Base-by-base conservation (phyloP, 2,329 filamentous ascomycete genomes). In the Microsporum audouinii region DNA sequence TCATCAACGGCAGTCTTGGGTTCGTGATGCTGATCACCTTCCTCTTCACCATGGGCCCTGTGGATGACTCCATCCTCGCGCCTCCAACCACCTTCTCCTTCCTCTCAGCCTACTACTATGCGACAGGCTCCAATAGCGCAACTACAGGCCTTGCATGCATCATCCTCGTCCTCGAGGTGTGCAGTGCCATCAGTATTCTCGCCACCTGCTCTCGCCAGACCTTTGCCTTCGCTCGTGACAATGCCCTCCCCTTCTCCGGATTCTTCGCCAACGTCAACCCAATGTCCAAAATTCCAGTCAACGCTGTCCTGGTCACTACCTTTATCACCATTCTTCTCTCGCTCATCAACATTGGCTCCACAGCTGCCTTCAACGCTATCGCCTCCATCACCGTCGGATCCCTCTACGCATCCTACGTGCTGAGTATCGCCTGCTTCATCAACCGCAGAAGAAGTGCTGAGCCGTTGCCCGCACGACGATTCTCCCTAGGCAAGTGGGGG, bases 161-260 rank as follows among this genome's bases (percentile, higher is more conserved):
- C 31, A 65, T 73, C 5, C 67, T 71, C 0, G 61, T 69, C 5
- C 67, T 73, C 29, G 68, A 68, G 14, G 64, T 70, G 12, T 70
- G 68, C 43, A 68, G 70, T 6, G 69, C 69, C 0, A 68, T 74
- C 17, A 71, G 70, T 39, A 69, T 72, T 63, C 63, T 74, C 2
- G 72, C 72, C 2, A 71, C 74, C 2, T 65, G 68, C 7, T 71
- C 69, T 56, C 71, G 73, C 8, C 66, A 70, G 56, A 60, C 70
- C 12, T 74, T 70, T 65, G 71, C 73, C 14, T 76, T 76, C 65
- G 80, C 82, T 0, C 76, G 82, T 23, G 80, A 84, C 66, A 71
- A 76, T 29, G 82, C 82, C 0, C 78, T 79, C 0, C 82, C 82
- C 0, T 83, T 80, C 66, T 72, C 74, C 8, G 41, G 62, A 1